Base-by-base conservation (phyloP, 2,329 filamentous ascomycete species). In the Colletotrichum sp. region DNA sequence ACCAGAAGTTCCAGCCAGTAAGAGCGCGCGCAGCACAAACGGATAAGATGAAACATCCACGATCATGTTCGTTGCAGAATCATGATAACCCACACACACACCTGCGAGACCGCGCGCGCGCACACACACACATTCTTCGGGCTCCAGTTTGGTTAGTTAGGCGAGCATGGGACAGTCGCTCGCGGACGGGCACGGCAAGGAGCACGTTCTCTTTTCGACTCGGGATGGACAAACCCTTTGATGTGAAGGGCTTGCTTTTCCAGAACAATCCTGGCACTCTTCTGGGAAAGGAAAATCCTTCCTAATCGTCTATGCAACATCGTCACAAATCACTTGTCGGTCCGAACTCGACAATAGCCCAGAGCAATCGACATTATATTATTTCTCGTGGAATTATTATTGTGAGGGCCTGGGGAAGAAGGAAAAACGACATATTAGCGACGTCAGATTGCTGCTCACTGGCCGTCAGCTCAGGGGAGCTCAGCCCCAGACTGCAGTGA, bases 11-110 rank as follows among this genome's bases (percentile, higher is more conserved):
- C 73, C 56, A 66, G 64, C 70, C 70, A 68, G 32, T 36, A 36
- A 58, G 34, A 62, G 43, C 36, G 38, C 32, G 26, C 36, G 72
- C 70, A 75, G 60, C 60, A 43, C 61, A 77, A 76, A 77, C 76
- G 73, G 30, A 67, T 58, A 56, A 61, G 73, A 77, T 73, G 76
- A 77, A 77, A 76, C 76, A 73, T 61, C 32, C 52, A 70, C 56
- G 32, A 69, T 77, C 60, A 70, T 68, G 75, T 76, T 77, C 75
- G 75, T 76, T 77, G 73, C 75, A 77, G 75, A 76, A 77, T 66
- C 73, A 76, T 70, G 64, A 76, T 62, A 76, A 64, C 55, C 65
- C 73, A 70, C 67, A 30, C 73, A 75, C 73, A 75, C 73, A 36
- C 48, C 52, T 73, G 56, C 38, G 21, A 26, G 56, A 18, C 32